Evolutionary conservation across 345 rosid species (phyloP).

Genomic region (Citrus reticulata): DNA sequence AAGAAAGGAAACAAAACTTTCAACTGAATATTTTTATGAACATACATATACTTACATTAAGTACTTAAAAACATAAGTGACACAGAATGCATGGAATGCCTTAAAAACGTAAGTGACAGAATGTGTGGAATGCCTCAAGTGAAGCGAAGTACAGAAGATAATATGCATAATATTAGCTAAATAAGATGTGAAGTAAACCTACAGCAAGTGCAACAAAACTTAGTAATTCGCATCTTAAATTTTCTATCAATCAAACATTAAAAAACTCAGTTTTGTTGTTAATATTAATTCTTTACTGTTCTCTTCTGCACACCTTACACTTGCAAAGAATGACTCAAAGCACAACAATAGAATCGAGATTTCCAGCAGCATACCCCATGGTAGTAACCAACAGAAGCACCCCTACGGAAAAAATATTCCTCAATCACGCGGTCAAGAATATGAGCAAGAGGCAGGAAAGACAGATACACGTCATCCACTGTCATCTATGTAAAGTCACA

Average conservation of each 20-base stretch:
- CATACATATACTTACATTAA: neutral
- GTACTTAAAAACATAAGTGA: neutral
- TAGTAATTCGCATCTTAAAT: neutral
- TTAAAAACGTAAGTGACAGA: neutral
- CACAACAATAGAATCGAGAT: neutral
- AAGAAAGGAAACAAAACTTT: neutral
- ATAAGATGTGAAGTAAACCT: neutral
- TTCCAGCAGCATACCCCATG: constrained; percentile 65
- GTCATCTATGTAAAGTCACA: constrained; percentile 58
- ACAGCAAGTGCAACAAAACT: neutral
- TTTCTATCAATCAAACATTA: neutral
- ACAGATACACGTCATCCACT: constrained; percentile 76
- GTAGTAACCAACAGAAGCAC: constrained; percentile 94
- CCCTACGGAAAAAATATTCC: constrained; percentile 79
- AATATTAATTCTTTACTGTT: neutral
- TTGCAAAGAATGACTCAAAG: neutral
- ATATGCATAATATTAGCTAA: neutral
- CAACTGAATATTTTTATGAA: neutral
- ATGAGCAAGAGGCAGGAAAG: constrained; percentile 95
- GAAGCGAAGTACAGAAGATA: neutral
- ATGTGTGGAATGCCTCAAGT: neutral
- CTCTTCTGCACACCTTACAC: neutral
- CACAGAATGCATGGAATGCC: no score
- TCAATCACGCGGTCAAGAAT: constrained; percentile 81
- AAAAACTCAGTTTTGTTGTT: neutral